Evolutionary conservation across 1,284 basidiomycete species (phyloP), one percentile per base, ranked within the genome.

Genomic region (Phlebopus sp.): DNA sequence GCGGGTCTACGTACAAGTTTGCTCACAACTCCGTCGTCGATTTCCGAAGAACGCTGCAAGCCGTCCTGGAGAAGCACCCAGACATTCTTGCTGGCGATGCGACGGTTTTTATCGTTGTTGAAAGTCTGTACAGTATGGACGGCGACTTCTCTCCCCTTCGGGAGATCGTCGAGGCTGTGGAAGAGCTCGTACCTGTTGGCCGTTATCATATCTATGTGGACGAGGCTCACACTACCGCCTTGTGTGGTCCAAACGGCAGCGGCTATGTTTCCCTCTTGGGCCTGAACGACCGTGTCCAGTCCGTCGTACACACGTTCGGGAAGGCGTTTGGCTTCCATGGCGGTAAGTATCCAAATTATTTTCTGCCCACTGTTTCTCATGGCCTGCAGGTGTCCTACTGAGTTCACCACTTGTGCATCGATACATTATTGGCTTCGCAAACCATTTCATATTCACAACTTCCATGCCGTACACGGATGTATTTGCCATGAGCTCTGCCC

Each of bases 241-340:
- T 42, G n/a, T 47, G 38, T 18, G 46, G 78, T 1, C 59, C 78
- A 18, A 77, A 78, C 52, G 76, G 76, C 0, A 60, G 71, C n/a
- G 76, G 76, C 0, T 47, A 53, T 36, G 52, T 56, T n/a, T 50
- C 54, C 2, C 19, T 73, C 18, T 67, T 74, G 46, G 65, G 56
- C 5, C 50, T 65, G 17, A 58, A 59, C 37, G 41, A 61, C 32
- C 55, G 69, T 18, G 64, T 78, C 2, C 62, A 67, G 2, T 66
- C 76, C 5, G 60, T 74, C 19, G 57, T 78, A 18, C 75, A 77
- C 63, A 79, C 77, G 1, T 79, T 79, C 58, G 77, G 77, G 7
- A 79, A 79, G 52, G 75, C 71, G 0, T 0, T 71, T 82, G 32
- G 80, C 82, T 5, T 82, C 79, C 13, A 84, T 81, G 91, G 91